These are phyloP conservation scores for Fusarium nodosum DNA, from an alignment of 2,329 filamentous ascomycete species.

Conservation along the genomic window DNA sequence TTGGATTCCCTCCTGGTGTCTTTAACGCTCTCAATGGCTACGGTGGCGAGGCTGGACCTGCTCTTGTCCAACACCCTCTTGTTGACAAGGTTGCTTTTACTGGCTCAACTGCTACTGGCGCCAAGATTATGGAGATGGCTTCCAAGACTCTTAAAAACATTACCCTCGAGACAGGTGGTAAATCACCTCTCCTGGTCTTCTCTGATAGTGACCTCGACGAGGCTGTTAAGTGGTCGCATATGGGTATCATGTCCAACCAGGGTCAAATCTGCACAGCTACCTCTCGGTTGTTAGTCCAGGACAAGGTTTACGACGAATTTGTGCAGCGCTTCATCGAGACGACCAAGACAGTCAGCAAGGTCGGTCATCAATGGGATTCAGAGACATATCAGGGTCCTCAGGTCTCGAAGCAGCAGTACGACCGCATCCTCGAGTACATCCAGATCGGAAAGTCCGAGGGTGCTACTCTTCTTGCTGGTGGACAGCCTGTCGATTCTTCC, in stretches of 20 bases:
- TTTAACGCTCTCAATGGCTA: conserved; percentile 82
- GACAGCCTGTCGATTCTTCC: conserved; percentile 65
- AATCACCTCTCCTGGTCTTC: conserved; percentile 82
- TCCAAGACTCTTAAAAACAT: conserved; percentile 69
- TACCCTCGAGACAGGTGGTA: conserved; percentile 79
- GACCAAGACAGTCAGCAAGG: conserved; percentile 64
- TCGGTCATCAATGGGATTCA: conserved; percentile 51
- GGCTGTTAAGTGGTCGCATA: conserved; percentile 81
- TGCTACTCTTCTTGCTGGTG: conserved; percentile 49
- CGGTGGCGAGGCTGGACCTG: conserved; percentile 80
- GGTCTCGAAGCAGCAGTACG: conserved; percentile 75
- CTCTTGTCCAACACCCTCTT: conserved; percentile 64
- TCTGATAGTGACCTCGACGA: conserved; percentile 80
- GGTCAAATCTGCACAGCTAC: conserved; percentile 78
- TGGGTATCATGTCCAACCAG: conserved; percentile 73
- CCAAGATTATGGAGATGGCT: conserved; percentile 82
- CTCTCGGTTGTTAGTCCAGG: conserved; percentile 85
- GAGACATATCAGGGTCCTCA: conserved; percentile 57
- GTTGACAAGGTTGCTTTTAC: conserved; percentile 86
- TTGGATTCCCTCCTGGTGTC: conserved; percentile 81
- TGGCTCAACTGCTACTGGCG: conserved; percentile 78
- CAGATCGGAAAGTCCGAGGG: conserved; percentile 50
- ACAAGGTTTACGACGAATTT: conserved; percentile 87
- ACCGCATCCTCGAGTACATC: conserved; percentile 76
- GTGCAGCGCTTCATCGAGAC: conserved; percentile 80